Conservation (phyloP, 106 monocot species). For the Amphibolis antarctica region DNA sequence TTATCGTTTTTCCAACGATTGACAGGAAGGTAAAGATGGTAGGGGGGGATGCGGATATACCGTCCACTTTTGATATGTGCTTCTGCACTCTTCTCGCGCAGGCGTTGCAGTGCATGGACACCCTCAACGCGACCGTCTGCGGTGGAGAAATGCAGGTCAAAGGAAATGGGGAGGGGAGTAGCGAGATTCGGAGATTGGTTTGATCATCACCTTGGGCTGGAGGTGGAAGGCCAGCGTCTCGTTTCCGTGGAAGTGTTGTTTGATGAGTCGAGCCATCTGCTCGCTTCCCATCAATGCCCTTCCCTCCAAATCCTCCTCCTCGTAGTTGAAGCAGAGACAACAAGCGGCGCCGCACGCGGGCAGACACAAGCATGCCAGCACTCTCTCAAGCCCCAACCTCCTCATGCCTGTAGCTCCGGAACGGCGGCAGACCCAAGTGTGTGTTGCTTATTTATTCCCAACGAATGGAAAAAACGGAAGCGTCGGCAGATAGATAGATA, state of each 20-base stretch:
- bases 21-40: background rate
- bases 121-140: background rate
- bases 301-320: constrained; percentile 10
- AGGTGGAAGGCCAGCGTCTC: constrained; percentile 15
- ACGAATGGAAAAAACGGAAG: too few species aligned
- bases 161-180: background rate
- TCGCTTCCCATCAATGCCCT: constrained; percentile 3
- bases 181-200: background rate
- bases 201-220: constrained; percentile 8
- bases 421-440: too few species aligned
- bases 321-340: constrained; percentile 22
- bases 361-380: constrained; percentile 35
- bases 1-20: too few species aligned
- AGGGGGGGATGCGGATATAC: background rate
- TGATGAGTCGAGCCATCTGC: constrained; percentile 7
- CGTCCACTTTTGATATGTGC: constrained; percentile 11
- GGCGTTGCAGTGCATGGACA: constrained; percentile 10
- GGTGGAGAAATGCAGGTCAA: background rate
- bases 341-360: background rate
- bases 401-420: constrained; percentile 20
- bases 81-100: constrained; percentile 7
- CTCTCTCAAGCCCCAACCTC: constrained; percentile 28
- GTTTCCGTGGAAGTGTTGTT: constrained; percentile 2
- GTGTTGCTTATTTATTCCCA: too few species aligned
- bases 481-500: too few species aligned